These are phyloP conservation scores for Cladosporium sp. DNA, from an alignment of 2,329 filamentous ascomycete species.

Conservation along the genomic window DNA sequence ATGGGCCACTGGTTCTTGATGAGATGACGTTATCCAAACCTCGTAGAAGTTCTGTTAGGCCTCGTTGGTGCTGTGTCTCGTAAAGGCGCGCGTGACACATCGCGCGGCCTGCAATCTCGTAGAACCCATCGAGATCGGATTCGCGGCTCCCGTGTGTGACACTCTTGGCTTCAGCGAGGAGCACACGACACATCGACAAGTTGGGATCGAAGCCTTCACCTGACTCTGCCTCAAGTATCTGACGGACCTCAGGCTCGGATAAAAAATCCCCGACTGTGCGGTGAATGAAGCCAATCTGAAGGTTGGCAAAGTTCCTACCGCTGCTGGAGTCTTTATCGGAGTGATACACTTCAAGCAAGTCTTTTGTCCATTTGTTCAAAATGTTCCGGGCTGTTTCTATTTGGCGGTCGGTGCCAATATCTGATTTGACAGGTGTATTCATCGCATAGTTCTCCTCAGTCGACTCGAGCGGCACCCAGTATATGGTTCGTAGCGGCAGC, in stretches of 20 bases:
- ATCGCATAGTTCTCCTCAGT: not conserved
- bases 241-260: not conserved
- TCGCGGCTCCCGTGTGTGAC: not conserved
- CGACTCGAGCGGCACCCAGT: not conserved
- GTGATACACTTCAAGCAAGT: not conserved
- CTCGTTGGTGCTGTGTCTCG: not conserved
- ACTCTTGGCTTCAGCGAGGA: not conserved
- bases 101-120: not conserved
- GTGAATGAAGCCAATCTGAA: not conserved
- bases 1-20: not conserved
- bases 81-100: not conserved
- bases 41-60: not conserved
- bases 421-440: not conserved
- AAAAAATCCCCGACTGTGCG: not conserved
- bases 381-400: not conserved
- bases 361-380: slow-evolving; percentile 2
- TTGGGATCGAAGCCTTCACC: not conserved
- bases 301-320: not conserved
- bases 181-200: not conserved
- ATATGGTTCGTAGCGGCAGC: not conserved
- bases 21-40: not conserved
- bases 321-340: not conserved
- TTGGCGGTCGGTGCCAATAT: not conserved
- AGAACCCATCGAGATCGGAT: not conserved
- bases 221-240: not conserved